Conservation (phyloP, 1,284 basidiomycete genomes). For the Apiotrichum veenhuisii region DNA sequence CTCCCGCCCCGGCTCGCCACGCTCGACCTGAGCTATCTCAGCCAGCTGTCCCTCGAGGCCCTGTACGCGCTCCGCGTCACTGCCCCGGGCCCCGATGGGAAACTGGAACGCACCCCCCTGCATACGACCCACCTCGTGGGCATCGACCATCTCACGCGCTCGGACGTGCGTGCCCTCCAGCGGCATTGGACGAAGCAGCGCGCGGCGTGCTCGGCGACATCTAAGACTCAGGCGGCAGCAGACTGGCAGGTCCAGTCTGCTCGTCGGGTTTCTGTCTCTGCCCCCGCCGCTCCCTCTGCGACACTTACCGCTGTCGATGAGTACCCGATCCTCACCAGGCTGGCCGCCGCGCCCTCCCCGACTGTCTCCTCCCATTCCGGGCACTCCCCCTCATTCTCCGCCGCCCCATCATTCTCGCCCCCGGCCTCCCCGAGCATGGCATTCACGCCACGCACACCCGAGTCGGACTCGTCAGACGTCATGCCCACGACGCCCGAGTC, state of each 20-base stretch:
- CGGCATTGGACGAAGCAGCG: conserved; percentile 34
- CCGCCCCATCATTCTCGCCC: not conserved
- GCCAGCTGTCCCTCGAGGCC: conserved; percentile 23
- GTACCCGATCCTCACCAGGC: no score
- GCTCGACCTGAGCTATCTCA: conserved; percentile 31
- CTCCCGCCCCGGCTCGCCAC: conserved; percentile 22
- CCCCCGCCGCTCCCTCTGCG: no score
- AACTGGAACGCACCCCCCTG: conserved; percentile 10
- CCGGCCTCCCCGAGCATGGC: not conserved
- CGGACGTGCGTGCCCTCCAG: conserved; percentile 33
- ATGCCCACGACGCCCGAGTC: not conserved
- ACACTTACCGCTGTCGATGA: no score
- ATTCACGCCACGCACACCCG: not conserved
- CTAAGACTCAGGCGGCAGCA: no score
- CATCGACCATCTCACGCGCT: conserved; percentile 39
- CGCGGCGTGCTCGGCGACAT: not conserved
- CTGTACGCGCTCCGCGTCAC: conserved; percentile 25
- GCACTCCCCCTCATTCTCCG: not conserved
- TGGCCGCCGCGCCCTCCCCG: no score
- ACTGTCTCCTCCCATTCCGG: not conserved
- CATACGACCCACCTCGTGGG: conserved; percentile 23
- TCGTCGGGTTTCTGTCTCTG: no score
- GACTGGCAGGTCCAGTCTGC: no score
- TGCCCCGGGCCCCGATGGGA: not conserved
- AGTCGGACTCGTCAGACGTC: not conserved